A percentile compares a stretch with the other conserved stretches of the same genome.
phyloP scores from a whole-genome alignment of 148 eudicot genomes.

The Amaranthus cruentus region DNA sequence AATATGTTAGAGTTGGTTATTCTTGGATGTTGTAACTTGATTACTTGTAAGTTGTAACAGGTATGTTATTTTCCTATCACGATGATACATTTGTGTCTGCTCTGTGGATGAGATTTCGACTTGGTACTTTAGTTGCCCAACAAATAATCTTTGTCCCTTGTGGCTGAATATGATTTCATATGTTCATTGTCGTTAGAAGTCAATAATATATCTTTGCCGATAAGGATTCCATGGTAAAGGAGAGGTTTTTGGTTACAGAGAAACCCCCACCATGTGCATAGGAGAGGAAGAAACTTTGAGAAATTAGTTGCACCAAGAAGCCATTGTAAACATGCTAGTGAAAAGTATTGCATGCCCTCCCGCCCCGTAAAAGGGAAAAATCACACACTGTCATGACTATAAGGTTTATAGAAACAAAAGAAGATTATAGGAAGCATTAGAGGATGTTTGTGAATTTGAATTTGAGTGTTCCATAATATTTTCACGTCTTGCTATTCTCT shows the following conservation, averaged over 20 bases:
- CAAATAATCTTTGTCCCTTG: not conserved
- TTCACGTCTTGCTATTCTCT: not conserved
- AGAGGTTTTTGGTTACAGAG: not conserved
- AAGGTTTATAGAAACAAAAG: not conserved
- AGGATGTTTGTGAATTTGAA: not conserved
- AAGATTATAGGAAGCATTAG: not conserved
- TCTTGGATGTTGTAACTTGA: not conserved
- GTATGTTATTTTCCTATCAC: not conserved
- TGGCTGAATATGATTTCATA: not conserved
- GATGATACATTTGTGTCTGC: not conserved
- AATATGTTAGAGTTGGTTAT: not conserved
- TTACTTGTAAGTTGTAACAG: not conserved
- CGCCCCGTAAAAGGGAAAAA: not conserved
- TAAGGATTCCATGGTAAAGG: not conserved
- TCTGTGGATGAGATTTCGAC: not conserved
- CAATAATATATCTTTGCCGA: not conserved
- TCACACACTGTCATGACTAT: not conserved
- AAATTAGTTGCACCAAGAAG: not conserved
- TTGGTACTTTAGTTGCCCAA: not conserved
- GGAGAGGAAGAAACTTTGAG: conserved; percentile 1
- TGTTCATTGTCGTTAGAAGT: not conserved
- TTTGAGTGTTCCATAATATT: not conserved
- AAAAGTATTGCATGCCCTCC: not conserved
- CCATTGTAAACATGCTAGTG: not conserved
- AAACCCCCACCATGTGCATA: not conserved